These are phyloP conservation scores for Apiospora sp. DNA, from an alignment of 2,329 filamentous ascomycete genomes.

Conservation along the genomic window DNA sequence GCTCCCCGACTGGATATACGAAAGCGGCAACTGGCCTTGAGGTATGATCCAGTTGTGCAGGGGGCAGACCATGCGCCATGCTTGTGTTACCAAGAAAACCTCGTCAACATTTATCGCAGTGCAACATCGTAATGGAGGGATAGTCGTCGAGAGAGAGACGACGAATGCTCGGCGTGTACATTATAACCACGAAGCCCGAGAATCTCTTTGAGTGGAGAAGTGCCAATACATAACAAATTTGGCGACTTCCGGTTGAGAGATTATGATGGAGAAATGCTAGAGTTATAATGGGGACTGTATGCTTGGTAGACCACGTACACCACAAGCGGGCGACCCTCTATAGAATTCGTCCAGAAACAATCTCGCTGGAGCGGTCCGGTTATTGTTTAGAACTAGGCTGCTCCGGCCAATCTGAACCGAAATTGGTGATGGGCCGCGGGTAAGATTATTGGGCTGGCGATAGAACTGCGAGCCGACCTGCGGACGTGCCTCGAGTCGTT, in stretches of 20 bases:
- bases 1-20: slow-evolving; percentile 10
- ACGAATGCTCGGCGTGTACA: background rate
- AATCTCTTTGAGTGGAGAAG: background rate
- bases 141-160: background rate
- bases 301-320: slow-evolving; percentile 9
- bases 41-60: background rate
- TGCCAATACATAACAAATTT: slow-evolving; percentile 2
- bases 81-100: background rate
- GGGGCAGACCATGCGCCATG: background rate
- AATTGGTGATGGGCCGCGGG: slow-evolving; percentile 10
- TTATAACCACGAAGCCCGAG: slow-evolving; percentile 1
- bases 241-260: slow-evolving; percentile 16
- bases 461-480: background rate
- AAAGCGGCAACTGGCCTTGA: slow-evolving; percentile 3
- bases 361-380: slow-evolving; percentile 19
- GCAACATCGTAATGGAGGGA: background rate
- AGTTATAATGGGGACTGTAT: background rate
- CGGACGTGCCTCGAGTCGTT: background rate
- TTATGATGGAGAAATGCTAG: slow-evolving; percentile 8
- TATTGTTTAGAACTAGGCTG: slow-evolving; percentile 10
- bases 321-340: background rate
- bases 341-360: slow-evolving; percentile 12
- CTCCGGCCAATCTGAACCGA: slow-evolving; percentile 13
- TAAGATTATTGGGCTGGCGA: background rate
- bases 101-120: background rate